Percentiles rank a stretch among this genome's conserved stretches.
These are phyloP conservation scores for Chalciporus sphaerocephalus DNA, from an alignment of 768 basidiomycete genomes.

Conservation along the genomic window DNA sequence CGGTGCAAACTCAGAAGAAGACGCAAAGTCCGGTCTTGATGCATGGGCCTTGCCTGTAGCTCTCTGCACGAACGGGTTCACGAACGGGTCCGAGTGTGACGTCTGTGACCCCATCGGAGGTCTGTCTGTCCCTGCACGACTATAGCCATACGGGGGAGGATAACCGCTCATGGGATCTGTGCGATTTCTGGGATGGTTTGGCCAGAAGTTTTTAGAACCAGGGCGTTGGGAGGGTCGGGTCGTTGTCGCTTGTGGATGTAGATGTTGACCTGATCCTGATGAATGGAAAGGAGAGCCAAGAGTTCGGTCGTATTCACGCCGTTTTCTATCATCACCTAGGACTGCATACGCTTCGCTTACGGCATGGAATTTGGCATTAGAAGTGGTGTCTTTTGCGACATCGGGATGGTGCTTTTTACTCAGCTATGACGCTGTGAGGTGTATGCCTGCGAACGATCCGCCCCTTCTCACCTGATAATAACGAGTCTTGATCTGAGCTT, in stretches of 20 bases:
- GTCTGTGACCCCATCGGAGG: conserved; percentile 3
- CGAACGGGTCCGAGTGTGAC: conserved; percentile 21
- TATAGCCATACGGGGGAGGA: conserved; percentile 7
- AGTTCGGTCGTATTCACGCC: conserved; percentile 33
- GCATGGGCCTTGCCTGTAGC: conserved; percentile 23
- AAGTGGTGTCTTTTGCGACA: conserved; percentile 34
- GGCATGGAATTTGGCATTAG: conserved; percentile 40
- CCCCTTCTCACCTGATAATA: conserved; percentile 27
- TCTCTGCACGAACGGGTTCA: conserved; percentile 23
- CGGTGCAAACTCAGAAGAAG: conserved; percentile 1
- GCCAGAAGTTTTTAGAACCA: conserved; percentile 27
- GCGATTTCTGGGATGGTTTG: conserved; percentile 21
- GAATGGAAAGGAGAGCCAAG: conserved; percentile 12
- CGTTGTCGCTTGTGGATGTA: conserved; percentile 32
- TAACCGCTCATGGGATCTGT: conserved; percentile 10
- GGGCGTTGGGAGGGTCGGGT: conserved; percentile 22
- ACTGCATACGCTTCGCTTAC: conserved; percentile 47
- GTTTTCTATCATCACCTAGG: conserved; percentile 42
- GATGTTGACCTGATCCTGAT: conserved; percentile 18
- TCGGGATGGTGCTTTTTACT: conserved; percentile 50
- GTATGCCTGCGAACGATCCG: neutral
- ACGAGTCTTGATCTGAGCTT: conserved; percentile 32
- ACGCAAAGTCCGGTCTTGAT: neutral
- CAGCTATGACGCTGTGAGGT: conserved; percentile 27
- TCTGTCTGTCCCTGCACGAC: conserved; percentile 1